These are phyloP conservation scores for Athelia sp. DNA, from an alignment of 1,284 basidiomycete species.

Conservation along the genomic window DNA sequence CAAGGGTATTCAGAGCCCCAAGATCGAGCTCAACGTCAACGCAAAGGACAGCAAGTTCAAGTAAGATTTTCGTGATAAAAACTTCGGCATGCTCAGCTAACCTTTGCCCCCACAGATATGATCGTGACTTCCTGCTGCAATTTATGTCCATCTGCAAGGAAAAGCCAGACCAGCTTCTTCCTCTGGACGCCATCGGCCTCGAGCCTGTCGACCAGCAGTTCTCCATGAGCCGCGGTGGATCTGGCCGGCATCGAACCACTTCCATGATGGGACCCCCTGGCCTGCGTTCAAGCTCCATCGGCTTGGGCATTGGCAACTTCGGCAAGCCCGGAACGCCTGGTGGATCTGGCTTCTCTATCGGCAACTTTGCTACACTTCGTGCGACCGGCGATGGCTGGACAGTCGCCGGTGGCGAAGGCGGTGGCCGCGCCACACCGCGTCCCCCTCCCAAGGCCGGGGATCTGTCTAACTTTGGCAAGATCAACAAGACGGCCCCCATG, in stretches of 20 bases:
- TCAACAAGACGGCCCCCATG: slow-evolving; percentile 59
- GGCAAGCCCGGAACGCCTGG: slow-evolving; percentile 43
- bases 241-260: slow-evolving; percentile 49
- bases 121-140: slow-evolving; percentile 96
- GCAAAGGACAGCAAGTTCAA: slow-evolving; percentile 89
- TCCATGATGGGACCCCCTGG: slow-evolving; percentile 31
- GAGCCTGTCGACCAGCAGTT: slow-evolving; percentile 64
- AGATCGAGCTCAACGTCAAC: slow-evolving; percentile 79
- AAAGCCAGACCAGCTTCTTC: slow-evolving; percentile 87
- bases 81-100: slow-evolving; percentile 2
- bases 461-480: slow-evolving; percentile 84
- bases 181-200: slow-evolving; percentile 89
- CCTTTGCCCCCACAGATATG: slow-evolving; percentile 58
- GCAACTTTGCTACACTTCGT: slow-evolving; percentile 60
- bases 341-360: slow-evolving; percentile 48
- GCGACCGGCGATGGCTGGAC: slow-evolving; percentile 38
- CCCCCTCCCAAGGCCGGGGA: slow-evolving; percentile 80
- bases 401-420: too few species aligned
- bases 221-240: slow-evolving; percentile 55
- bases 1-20: slow-evolving; percentile 78
- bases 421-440: slow-evolving; percentile 47
- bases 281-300: slow-evolving; percentile 47
- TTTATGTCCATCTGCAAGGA: slow-evolving; percentile 96
- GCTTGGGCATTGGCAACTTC: slow-evolving; percentile 46
- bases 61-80: slow-evolving; percentile 40